phyloP scores from a whole-genome alignment of 495 filamentous ascomycete genomes.

The Hyphodiscus hymeniophilus region DNA sequence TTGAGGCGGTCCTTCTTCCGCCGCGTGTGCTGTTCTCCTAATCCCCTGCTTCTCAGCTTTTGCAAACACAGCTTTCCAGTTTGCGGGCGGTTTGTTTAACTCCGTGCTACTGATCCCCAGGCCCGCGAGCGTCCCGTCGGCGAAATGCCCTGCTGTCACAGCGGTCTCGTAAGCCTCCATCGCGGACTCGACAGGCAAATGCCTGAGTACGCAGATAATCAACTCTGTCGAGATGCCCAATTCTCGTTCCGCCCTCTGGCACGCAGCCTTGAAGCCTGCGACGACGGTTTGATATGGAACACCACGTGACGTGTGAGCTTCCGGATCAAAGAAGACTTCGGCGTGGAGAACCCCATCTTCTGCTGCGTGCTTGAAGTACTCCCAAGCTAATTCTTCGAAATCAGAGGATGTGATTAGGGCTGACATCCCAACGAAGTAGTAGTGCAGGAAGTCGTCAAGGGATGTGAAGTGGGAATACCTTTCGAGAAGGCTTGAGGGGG shows the following conservation, averaged over 20 bases:
- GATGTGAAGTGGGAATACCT: slow-evolving; percentile 57
- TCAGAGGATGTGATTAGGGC: slow-evolving; percentile 49
- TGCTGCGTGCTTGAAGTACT: slow-evolving; percentile 56
- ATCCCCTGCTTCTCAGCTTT: slow-evolving; percentile 41
- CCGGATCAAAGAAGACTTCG: slow-evolving; percentile 72
- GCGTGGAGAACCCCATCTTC: slow-evolving; percentile 58
- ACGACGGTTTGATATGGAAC: slow-evolving; percentile 50
- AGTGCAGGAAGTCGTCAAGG: slow-evolving; percentile 66
- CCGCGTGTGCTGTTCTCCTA: slow-evolving; percentile 59
- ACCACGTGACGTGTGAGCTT: slow-evolving; percentile 58
- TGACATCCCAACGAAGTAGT: slow-evolving; percentile 67
- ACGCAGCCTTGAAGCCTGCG: slow-evolving; percentile 46
- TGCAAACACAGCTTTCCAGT: slow-evolving; percentile 49
- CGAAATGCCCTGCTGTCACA: slow-evolving; percentile 38
- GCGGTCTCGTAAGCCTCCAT: slow-evolving; percentile 36
- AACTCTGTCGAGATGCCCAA: slow-evolving; percentile 51
- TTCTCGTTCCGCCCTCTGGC: slow-evolving; percentile 48
- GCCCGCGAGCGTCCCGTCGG: slow-evolving; percentile 41
- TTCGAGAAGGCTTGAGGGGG: slow-evolving; percentile 42
- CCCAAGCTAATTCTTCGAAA: slow-evolving; percentile 62
- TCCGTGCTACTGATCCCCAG: slow-evolving; percentile 61
- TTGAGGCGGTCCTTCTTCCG: slow-evolving; percentile 58
- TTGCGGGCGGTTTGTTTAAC: slow-evolving; percentile 48
- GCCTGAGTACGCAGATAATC: slow-evolving; percentile 60
- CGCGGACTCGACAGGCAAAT: slow-evolving; percentile 49